Percentiles rank a stretch among this genome's conserved stretches.
These are phyloP conservation scores for Articulospora tetracladia DNA, from an alignment of 495 filamentous ascomycete species.

Conservation along the genomic window DNA sequence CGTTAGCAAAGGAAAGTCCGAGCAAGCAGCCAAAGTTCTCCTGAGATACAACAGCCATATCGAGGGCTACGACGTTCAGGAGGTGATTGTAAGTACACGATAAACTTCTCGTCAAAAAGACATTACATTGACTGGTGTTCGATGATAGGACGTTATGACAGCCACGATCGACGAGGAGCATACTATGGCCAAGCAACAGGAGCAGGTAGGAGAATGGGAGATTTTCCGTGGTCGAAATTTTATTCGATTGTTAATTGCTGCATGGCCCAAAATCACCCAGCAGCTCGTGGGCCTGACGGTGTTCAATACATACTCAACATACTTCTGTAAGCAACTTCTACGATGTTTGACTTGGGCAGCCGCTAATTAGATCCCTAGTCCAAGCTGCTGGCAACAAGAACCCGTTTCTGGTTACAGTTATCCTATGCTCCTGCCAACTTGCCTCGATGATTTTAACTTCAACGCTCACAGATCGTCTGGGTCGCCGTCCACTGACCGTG, in stretches of 20 bases:
- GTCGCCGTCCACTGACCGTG: constrained; percentile 34
- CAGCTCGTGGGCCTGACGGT: constrained; percentile 39
- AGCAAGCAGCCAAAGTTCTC: constrained; percentile 44
- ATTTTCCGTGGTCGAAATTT: constrained; percentile 38
- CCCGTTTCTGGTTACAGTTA: constrained; percentile 39
- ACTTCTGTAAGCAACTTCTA: constrained; percentile 35
- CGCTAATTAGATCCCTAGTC: constrained; percentile 20
- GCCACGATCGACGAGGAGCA: constrained; percentile 30
- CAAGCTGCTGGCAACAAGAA: constrained; percentile 38
- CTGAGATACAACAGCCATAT: constrained; percentile 28
- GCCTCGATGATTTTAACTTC: constrained; percentile 34
- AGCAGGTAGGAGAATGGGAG: constrained; percentile 27
- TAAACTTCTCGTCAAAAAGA: background rate
- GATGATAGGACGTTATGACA: constrained; percentile 27
- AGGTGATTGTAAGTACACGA: constrained; percentile 30
- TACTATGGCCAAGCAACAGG: constrained; percentile 28
- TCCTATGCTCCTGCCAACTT: constrained; percentile 38
- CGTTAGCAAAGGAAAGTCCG: constrained; percentile 52
- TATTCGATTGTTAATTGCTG: constrained; percentile 36
- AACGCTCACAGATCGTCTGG: constrained; percentile 32
- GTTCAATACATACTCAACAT: constrained; percentile 39
- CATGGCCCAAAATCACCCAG: constrained; percentile 39
- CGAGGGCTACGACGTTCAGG: constrained; percentile 23
- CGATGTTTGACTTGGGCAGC: background rate
- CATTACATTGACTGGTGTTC: background rate